Conservation (phyloP, 2,329 filamentous ascomycete genomes). For the Beauveria australis region DNA sequence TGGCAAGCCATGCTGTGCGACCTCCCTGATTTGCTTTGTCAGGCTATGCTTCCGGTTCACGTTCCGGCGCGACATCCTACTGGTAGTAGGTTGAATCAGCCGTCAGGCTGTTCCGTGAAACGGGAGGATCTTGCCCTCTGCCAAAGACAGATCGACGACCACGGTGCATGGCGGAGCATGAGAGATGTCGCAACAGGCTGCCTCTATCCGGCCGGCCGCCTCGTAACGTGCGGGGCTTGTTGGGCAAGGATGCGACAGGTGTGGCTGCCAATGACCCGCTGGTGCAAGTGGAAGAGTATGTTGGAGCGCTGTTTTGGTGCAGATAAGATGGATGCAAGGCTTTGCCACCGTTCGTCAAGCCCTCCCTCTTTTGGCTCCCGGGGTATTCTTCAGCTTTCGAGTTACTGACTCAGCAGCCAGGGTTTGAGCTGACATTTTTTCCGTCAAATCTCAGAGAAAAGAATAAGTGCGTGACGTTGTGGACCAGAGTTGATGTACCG, state of each 20-base stretch:
- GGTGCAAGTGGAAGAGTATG: not conserved
- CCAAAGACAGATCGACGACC: slow-evolving; percentile 5
- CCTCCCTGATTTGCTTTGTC: not conserved
- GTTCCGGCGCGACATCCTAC: slow-evolving; percentile 2
- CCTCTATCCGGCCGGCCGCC: not conserved
- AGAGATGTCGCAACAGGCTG: not conserved
- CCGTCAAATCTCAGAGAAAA: not conserved
- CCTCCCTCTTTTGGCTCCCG: not conserved
- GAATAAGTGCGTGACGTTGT: not conserved
- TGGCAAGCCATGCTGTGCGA: not conserved
- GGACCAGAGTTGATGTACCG: not conserved
- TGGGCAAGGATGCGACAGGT: not conserved
- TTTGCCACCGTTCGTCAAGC: not conserved
- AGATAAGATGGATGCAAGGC: not conserved
- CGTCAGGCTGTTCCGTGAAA: slow-evolving; percentile 5
- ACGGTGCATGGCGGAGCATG: not conserved
- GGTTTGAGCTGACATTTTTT: not conserved
- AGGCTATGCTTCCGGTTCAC: not conserved
- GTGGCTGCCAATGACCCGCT: slow-evolving; percentile 3
- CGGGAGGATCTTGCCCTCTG: slow-evolving; percentile 3
- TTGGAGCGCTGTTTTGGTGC: not conserved
- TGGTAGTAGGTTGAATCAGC: not conserved
- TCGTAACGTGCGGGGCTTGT: slow-evolving; percentile 1
- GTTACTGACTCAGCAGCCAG: not conserved
- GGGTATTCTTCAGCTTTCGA: not conserved